Evolutionary conservation across 1,139 yeast genomes (phyloP), one percentile per base, ranked within the genome.

Genomic region (Kodamaea suecica): DNA sequence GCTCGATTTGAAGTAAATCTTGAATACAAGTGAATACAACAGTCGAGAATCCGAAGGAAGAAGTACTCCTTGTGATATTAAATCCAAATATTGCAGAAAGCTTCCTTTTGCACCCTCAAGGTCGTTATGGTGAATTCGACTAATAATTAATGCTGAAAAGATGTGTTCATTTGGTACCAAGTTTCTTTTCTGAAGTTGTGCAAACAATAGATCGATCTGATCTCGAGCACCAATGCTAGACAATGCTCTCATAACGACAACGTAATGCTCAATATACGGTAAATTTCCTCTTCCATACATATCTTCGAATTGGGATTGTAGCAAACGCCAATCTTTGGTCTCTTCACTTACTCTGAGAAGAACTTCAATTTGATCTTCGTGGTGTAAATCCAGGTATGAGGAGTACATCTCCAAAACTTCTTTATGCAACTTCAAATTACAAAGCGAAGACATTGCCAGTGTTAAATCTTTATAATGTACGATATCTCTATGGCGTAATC

Each of bases 251-350:
- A 87, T 77, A 4, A 83, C 78, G 23, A 78, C 70, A 3, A 76
- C 70, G 51, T 84, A 84, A 50, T 84, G 88, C 4, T 62, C 52
- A 10, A 73, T 59, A 33, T 71, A 70, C 0, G 88, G 84, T 16
- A 75, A 56, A 28, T 73, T 63, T 1, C 80, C 81, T 17, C 69
- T 60, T 2, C 80, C 80, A 42, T 78, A 73, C 54, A 83, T 63
- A 2, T 66, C 68, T 42, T 83, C 85, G 49, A 85, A 81, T 33
- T 77, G 73, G n/a, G 60, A 49, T 50, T 81, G 83, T 41, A 86
- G 63, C 4, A 71, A 61, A 19, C 60, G 59, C 84, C 88, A 84
- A 44, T 80, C 76, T 28, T 73, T 66, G 11, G 64, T 55, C 27
- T 64, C 59, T 2, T 84, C 78, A 40, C 80, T 68, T 2, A 80